Evolutionary conservation across 495 filamentous ascomycete genomes (phyloP), one percentile per base, ranked within the genome.

Genomic region (Aspergillus nidulans): DNA sequence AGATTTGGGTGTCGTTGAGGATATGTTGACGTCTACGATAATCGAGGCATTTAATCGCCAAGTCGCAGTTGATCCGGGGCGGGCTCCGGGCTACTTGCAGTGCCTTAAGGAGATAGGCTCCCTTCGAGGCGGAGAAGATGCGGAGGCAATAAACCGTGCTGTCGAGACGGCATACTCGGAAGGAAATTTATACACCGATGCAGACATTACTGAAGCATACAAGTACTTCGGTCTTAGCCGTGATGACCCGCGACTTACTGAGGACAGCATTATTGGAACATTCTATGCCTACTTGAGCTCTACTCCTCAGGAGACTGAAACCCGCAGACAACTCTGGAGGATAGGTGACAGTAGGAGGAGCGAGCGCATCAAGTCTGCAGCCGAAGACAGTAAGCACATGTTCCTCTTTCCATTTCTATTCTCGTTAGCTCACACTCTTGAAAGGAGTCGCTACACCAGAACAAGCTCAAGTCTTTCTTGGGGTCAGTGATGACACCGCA

Each of bases 401-500:
- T 39, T 18, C 48, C 25, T 12, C 19, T 6, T 4, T 18, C 41
- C 20, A 5, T n/a, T 6, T 10, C 13, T 16, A 26, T 13, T 28
- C 44, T 19, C 19, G 52, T 16, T 46, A 40, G 21, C 58, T 65
- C 49, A 66, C 26, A 24, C 21, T 8, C 32, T 30, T n/a, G 1
- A 60, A 46, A 81, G 76, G 71, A 24, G 75, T 87, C n/a, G 71
- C 79, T 28, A 85, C 73, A 15, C 81, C 81, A 47, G 78, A 83
- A 49, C 83, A 87, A 63, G 84, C 85, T 4, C 66, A 84, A 16
- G 64, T 77, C 5, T 88, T 77, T 62, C 69, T 88, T 18, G 81
- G 77, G 26, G 76, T 81, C 8, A 68, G 74, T 38, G 64, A 73
- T 49, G 57, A 66, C n/a, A 79, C 75, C 5, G 55, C 69, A 0